Evolutionary conservation across 441 rosid genomes (phyloP).

Genomic region (Jatropha podagrica): DNA sequence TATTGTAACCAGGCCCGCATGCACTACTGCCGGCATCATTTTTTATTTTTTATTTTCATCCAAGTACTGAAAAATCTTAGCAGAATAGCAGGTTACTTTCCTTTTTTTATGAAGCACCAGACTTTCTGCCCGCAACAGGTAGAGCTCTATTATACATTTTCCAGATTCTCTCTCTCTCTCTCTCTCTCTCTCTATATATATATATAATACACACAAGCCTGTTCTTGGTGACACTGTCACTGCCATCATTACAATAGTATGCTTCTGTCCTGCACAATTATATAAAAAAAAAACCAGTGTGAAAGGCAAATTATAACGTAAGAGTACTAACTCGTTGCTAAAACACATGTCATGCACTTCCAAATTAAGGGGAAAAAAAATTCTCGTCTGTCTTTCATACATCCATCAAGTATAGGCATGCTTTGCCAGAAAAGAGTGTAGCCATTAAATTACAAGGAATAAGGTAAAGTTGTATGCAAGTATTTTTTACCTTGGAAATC

Average conservation of each 20-base stretch:
- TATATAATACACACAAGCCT: background rate
- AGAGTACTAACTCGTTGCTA: no score
- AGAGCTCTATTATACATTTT: constrained; percentile 1
- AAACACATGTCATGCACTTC: no score
- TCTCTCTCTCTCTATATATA: background rate
- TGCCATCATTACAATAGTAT: constrained; percentile 21
- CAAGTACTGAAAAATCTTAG: constrained; percentile 15
- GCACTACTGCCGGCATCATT: constrained; percentile 11
- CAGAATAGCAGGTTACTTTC: background rate
- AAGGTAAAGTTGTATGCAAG: background rate
- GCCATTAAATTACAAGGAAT: background rate
- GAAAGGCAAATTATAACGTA: background rate
- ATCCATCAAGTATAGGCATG: background rate
- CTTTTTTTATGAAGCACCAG: background rate
- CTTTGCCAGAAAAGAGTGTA: background rate
- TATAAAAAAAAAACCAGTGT: background rate
- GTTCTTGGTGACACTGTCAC: constrained; percentile 12
- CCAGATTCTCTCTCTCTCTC: no score
- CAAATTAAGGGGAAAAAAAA: no score
- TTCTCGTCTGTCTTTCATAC: no score
- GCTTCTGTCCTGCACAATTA: constrained; percentile 13
- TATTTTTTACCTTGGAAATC: background rate
- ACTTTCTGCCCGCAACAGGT: constrained; percentile 34
- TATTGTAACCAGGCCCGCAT: constrained; percentile 18
- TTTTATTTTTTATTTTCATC: no score